Evolutionary conservation across 2,329 filamentous ascomycete genomes (phyloP), one percentile per base, ranked within the genome.

Genomic region (Zymoseptoria passerinii): DNA sequence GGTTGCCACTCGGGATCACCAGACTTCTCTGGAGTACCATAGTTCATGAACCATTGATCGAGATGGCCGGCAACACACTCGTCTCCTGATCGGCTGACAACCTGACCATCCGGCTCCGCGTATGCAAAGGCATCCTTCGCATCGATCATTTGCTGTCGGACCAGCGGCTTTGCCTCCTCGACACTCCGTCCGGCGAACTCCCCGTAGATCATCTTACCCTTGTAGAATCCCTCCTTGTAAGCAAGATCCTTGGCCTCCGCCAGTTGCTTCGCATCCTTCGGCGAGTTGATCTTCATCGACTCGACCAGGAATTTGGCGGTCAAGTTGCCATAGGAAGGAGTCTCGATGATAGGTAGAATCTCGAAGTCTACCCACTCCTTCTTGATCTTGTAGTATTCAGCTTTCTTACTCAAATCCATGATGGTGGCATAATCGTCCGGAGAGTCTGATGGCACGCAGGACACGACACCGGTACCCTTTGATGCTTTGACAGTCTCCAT

Each of bases 41-140:
- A 99, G 76, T 96, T 92, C 68, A 99, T 80, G 77, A 95, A 99
- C 92, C 94, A 99, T 76, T 99, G 94, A 68, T 96, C 92, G 70
- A 97, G 85, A 65, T 92, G 86, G 28, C 91, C 89, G 60, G 94
- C 92, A 59, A 96, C 91, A 72, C 94, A 97, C 66, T 95, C 90
- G 70, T 97, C 92, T 28, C 87, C 90, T 66, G 89, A 95, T 74
- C 94, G 83, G 70, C 88, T 92, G 61, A 95, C 84, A 65, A 97
- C 94, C 74, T 88, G 84, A 67, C 88, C 87, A 74, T 96, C 92
- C 2, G 94, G 94, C 74, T 99, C 94, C 10, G 90, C 91, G 71
- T 97, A 99, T 66, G 86, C 84, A 74, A 99, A 96, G 13, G 92
- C 94, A 63, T 89, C 80, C 0, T 86, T 86, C 48, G 83, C 81